Base-by-base conservation (phyloP, 352 stramenopile species). In the Pythium biforme region DNA sequence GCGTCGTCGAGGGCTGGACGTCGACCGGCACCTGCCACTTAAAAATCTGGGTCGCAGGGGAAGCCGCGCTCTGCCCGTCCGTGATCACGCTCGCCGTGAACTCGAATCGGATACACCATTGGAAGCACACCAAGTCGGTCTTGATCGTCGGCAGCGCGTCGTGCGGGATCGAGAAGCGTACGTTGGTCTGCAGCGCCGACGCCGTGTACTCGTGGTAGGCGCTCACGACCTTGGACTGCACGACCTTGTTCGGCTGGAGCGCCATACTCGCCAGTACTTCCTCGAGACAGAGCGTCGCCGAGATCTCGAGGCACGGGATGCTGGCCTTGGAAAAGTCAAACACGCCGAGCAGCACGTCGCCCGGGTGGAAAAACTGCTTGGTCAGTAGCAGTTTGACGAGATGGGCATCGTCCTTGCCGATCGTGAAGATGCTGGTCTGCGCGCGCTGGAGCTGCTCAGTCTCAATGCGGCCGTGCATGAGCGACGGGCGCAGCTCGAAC, bases 401-500 rank as follows among this genome's bases (percentile, higher is more conserved):
- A 43, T 89, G 80, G 33, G 70, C 76, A 27, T 69, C 75, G 47
- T 85, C 75, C 61, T 87, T 83, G 52, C 80, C 76, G 54, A 89
- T 89, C n/a, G 80, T 89, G 47, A 83, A 89, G 37, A 88, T 76
- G 39, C 80, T 86, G 26, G 76, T 84, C 68, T 89, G 80, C 12
- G 77, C 68, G 20, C 77, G 72, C 41, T 86, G 73, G 34, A 77
- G 48, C 23, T 65, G 62, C 56, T 89, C 80, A 12, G 76, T 86
- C 72, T 89, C 80, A 43, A 88, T 75, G 15, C 80, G 80, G 4
- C 80, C 80, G 27, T 89, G 80, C 77, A 89, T 87, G 12, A 88
- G 70, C 25, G 74, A 82, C 23, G 78, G 75, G 7, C 77, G 74
- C 58, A 89, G 51, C 59, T 89, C 80, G 40, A 89, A 89, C 26